Evolutionary conservation across 2,329 filamentous ascomycete species (phyloP).

Genomic region (Alternaria sp.): DNA sequence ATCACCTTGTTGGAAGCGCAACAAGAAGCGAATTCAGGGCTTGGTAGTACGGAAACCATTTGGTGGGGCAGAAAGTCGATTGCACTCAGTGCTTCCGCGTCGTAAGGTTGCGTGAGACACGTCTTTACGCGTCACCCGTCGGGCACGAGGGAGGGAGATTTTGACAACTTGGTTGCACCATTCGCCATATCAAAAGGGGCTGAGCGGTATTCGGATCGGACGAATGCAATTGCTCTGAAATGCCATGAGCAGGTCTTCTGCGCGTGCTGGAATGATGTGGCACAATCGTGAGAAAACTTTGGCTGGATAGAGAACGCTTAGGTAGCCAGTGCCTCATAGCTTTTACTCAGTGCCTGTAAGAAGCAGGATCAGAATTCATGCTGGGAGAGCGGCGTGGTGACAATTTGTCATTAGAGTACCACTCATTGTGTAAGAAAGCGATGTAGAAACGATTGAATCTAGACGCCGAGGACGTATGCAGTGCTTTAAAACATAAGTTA

Average conservation of each 20-base stretch:
- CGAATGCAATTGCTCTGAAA: conserved; percentile 4
- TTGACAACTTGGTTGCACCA: conserved; percentile 38
- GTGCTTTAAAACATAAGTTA: background rate
- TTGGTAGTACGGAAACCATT: background rate
- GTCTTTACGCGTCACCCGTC: conserved; percentile 15
- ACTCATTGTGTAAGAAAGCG: background rate
- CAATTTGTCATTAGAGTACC: background rate
- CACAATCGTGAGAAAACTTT: background rate
- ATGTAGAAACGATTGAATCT: background rate
- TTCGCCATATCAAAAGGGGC: conserved; percentile 1
- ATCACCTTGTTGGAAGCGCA: conserved; percentile 3
- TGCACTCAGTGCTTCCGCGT: conserved; percentile 8
- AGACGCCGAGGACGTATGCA: background rate
- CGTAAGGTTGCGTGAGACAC: conserved; percentile 3
- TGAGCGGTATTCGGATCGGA: conserved; percentile 1
- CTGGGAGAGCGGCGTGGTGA: background rate
- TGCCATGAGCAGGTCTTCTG: conserved; percentile 2
- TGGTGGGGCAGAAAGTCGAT: conserved; percentile 1
- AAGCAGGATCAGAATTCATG: background rate
- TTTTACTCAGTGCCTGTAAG: background rate
- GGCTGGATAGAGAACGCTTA: background rate
- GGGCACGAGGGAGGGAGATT: conserved; percentile 26
- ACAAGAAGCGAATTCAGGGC: background rate
- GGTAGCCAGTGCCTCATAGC: background rate
- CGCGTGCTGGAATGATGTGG: conserved; percentile 9